phyloP scores from a whole-genome alignment of 2,329 filamentous ascomycete species.

The Verticillium nubilum region DNA sequence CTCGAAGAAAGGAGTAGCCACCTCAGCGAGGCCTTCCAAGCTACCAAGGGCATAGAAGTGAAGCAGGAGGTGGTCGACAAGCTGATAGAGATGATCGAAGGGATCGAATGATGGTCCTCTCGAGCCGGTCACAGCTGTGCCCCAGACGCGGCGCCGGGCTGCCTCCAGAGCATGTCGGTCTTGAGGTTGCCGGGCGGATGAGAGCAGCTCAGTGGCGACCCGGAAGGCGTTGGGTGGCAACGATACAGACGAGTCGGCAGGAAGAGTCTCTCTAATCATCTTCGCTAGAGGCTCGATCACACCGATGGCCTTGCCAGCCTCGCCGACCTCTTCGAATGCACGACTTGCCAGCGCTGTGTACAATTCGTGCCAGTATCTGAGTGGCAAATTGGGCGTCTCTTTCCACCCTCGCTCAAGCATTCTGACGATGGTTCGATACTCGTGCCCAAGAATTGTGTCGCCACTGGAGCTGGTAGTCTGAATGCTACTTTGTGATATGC shows the following conservation, averaged over 20 bases:
- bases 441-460: slow-evolving; percentile 52
- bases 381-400: slow-evolving; percentile 41
- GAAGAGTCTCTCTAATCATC: slow-evolving; percentile 33
- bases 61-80: slow-evolving; percentile 47
- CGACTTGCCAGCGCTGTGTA: slow-evolving; percentile 51
- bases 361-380: slow-evolving; percentile 44
- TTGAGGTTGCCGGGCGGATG: slow-evolving; percentile 46
- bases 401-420: slow-evolving; percentile 60
- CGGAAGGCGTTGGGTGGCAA: slow-evolving; percentile 22
- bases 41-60: slow-evolving; percentile 45
- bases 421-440: slow-evolving; percentile 64
- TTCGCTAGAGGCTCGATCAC: slow-evolving; percentile 69
- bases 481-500: slow-evolving; percentile 23
- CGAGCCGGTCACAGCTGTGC: slow-evolving; percentile 35
- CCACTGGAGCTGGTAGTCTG: slow-evolving; percentile 31
- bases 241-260: slow-evolving; percentile 12
- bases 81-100: slow-evolving; percentile 60
- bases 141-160: slow-evolving; percentile 63
- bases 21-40: slow-evolving; percentile 27
- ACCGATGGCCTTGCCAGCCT: slow-evolving; percentile 59
- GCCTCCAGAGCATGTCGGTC: slow-evolving; percentile 60
- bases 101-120: slow-evolving; percentile 49
- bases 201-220: slow-evolving; percentile 37
- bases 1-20: slow-evolving; percentile 42
- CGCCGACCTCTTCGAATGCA: slow-evolving; percentile 58